Base-by-base conservation (phyloP, 2,329 filamentous ascomycete species). In the Talaromyces islandicus region DNA sequence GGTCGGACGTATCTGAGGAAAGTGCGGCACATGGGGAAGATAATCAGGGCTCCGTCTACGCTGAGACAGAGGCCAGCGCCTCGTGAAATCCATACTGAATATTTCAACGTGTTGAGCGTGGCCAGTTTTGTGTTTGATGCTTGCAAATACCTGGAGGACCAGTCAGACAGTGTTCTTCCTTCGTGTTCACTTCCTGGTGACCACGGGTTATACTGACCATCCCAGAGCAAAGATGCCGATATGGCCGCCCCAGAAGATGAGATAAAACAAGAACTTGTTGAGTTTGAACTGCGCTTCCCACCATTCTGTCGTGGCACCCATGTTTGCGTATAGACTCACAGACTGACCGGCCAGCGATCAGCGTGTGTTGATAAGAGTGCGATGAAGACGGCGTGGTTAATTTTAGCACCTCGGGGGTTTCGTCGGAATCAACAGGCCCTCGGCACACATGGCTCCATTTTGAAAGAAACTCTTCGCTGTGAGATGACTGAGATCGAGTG, bases 41-140 rank as follows among this genome's bases (percentile, higher is more conserved):
- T 78, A 69, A 99, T 96, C 65, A 97, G 81, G 70, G 91, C 88
- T 59, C 86, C 87, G 77, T 99, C 92, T 59, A 96, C 84, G 1
- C 88, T 88, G 62, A 99, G 81, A 6, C 90, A 89, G 46, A 99
- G 78, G 68, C 92, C 94, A 57, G 94, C 93, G 72, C 93, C 94
- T 81, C 94, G 87, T 29, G 94, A 97, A 61, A 97, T 85, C 93
- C 93, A 99, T 59, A 99, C 94, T 3, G 93, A 97, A 77, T 84
- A 97, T 58, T 83, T 82, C 54, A 99, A 85, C 0, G 79, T 84
- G 75, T 99, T 99, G 53, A 99, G 83, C 48, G 84, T 84, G 5
- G 88, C 88, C 29, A 99, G 81, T 60, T 85, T 85, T 10, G 72
- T 63, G 70, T 96, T 89, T 5, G 72, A 67, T 35, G 75, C 81